Evolutionary conservation across 371 early-diverging fungal genomes (phyloP), one percentile per base, ranked within the genome.

Genomic region (Rhizomucor pusillus): DNA sequence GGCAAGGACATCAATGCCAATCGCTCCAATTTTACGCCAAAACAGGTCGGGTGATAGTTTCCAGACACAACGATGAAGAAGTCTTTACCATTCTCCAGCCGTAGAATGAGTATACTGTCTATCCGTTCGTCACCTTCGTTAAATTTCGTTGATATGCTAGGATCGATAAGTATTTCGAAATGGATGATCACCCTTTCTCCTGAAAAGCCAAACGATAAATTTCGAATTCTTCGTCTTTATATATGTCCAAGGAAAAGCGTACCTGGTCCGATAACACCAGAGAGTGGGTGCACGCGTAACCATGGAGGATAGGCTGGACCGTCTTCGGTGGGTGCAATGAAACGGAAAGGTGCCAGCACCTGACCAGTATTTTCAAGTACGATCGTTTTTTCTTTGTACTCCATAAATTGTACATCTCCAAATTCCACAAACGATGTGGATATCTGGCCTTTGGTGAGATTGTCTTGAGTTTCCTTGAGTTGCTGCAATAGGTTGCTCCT

Each of bases 41-140:
- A 91, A 60, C 86, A 87, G 2, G 92, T 89, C 5, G 82, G 80
- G 19, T 74, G 60, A 66, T 91, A 94, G 0, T 66, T 57, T 9
- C 89, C 94, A 3, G 75, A 71, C 2, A 93, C 76, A 1, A 84
- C 71, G 4, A 96, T 72, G 59, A 96, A 96, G 51, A 85, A 87
- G 54, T 94, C 95, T 41, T 88, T 88, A 22, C 92, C 90, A 20
- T 88, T 83, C 43, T 87, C 87, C 43, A 90, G 60, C 43, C 90
- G 87, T 14, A 96, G 59, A n/a, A 94, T 85, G 29, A 94, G 59
- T 16, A 90, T 90, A 50, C 91, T 93, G 5, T 86, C 80, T 47
- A 94, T 68, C 3, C 76, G 63, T 34, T 88, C 84, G 13, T 60
- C 48, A 12, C 81, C 86, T 4, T 75, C 73, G 59, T 90, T 95